Conservation (phyloP, 331 rosid species). For the Ulmus americana region DNA sequence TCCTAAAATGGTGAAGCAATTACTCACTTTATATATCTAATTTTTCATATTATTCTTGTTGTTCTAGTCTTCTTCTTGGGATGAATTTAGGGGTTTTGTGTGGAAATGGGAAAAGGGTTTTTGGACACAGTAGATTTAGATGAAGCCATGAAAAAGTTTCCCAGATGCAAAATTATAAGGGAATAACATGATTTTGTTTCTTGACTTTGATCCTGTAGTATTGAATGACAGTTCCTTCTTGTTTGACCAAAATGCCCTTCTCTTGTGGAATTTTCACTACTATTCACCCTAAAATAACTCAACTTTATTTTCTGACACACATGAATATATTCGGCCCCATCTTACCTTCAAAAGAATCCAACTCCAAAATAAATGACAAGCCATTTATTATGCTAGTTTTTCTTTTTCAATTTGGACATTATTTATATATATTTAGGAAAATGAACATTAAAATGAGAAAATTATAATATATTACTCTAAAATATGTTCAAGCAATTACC, state of each 20-base stretch:
- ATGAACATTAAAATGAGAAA: too few species aligned
- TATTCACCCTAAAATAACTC: constrained; percentile 18
- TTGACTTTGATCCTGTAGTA: constrained; percentile 28
- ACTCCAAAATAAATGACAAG: too few species aligned
- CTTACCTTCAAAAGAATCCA: not conserved
- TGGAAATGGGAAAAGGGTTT: constrained; percentile 29
- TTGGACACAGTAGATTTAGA: constrained; percentile 38
- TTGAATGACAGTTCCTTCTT: constrained; percentile 60
- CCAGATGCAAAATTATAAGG: constrained; percentile 14
- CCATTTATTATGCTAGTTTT: too few species aligned
- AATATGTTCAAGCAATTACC: too few species aligned
- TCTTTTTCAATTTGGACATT: too few species aligned
- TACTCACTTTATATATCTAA: constrained; percentile 11
- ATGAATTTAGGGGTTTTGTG: constrained; percentile 20
- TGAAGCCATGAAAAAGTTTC: constrained; percentile 49
- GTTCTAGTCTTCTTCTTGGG: not conserved
- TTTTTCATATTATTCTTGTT: constrained; percentile 9
- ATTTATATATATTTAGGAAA: too few species aligned
- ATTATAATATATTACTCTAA: too few species aligned
- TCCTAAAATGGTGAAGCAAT: constrained; percentile 46
- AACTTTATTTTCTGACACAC: constrained; percentile 53
- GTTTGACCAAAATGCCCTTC: constrained; percentile 46
- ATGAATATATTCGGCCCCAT: constrained; percentile 30
- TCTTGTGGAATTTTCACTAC: not conserved
- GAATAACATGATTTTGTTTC: constrained; percentile 59